Evolutionary conservation across 768 basidiomycete species (phyloP).

Genomic region (Trametes elegans): DNA sequence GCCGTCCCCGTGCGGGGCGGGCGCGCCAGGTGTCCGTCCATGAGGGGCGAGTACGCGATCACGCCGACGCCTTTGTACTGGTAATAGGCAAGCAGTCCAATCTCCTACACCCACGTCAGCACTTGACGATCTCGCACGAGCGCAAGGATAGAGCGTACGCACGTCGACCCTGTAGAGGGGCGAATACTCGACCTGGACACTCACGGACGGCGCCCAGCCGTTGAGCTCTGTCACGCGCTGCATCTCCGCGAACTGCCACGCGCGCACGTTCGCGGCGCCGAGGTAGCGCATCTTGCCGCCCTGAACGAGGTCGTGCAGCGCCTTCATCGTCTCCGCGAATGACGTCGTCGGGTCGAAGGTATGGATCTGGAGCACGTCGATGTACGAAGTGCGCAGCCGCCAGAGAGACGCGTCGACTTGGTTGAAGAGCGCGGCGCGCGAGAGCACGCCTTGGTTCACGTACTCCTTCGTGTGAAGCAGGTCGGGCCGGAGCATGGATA

Average conservation of each 20-base stretch:
- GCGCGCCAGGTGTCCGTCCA: conserved; percentile 38
- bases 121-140: not conserved
- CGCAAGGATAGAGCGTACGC: not conserved
- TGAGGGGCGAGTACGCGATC: conserved; percentile 51
- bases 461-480: conserved; percentile 29
- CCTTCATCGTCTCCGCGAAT: conserved; percentile 47
- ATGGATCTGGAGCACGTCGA: conserved; percentile 47
- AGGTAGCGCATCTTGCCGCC: conserved; percentile 51
- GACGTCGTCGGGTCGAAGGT: conserved; percentile 38
- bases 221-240: conserved; percentile 43
- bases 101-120: conserved; percentile 33
- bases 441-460: conserved; percentile 47
- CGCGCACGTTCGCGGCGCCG: conserved; percentile 33
- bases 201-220: conserved; percentile 52
- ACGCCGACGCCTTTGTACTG: conserved; percentile 49
- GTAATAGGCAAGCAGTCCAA: conserved; percentile 45
- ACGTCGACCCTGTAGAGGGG: conserved; percentile 56
- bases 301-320: conserved; percentile 48
- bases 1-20: conserved; percentile 31
- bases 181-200: conserved; percentile 55
- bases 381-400: conserved; percentile 36
- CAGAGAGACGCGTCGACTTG: conserved; percentile 35
- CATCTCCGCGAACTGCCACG: conserved; percentile 36
- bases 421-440: conserved; percentile 39
- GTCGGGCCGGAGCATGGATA: not conserved